A percentile compares a stretch with the other conserved stretches of the same genome.
Conservation (phyloP, 345 rosid species). For the Moricandia moricandioides region DNA sequence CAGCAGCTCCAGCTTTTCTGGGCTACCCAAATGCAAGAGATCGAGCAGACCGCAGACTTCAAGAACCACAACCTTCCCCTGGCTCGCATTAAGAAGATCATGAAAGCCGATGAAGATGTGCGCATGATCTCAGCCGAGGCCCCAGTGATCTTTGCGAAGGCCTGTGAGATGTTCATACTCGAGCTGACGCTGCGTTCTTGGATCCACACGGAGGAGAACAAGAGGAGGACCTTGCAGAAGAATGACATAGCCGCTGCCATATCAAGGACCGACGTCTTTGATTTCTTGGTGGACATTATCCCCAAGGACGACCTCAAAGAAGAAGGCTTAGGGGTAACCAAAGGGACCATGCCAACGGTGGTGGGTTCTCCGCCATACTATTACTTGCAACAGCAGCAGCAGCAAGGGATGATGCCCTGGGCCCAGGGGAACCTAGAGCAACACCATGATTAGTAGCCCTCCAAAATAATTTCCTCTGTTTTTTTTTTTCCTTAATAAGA, state of each 20-base stretch:
- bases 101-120: conserved; percentile 65
- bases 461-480: neutral
- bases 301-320: conserved; percentile 56
- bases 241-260: conserved; percentile 60
- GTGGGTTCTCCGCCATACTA: conserved; percentile 49
- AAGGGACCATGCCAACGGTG: conserved; percentile 35
- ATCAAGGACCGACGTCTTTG: conserved; percentile 55
- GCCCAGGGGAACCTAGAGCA: conserved; percentile 14
- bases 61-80: conserved; percentile 58
- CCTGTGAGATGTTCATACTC: conserved; percentile 57
- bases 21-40: conserved; percentile 56
- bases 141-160: conserved; percentile 60
- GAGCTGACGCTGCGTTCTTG: conserved; percentile 59
- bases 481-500: neutral
- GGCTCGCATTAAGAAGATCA: conserved; percentile 61
- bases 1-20: conserved; percentile 59
- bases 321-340: conserved; percentile 52
- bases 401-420: conserved; percentile 35
- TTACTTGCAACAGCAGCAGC: conserved; percentile 42
- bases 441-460: conserved; percentile 16
- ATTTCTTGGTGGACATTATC: conserved; percentile 56
- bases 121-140: conserved; percentile 62
- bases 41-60: conserved; percentile 51
- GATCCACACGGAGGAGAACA: conserved; percentile 63
- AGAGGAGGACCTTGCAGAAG: conserved; percentile 60